Evolutionary conservation across 805 yeast genomes (phyloP), one percentile per base, ranked within the genome.

Genomic region (Yarrowia osloensis): DNA sequence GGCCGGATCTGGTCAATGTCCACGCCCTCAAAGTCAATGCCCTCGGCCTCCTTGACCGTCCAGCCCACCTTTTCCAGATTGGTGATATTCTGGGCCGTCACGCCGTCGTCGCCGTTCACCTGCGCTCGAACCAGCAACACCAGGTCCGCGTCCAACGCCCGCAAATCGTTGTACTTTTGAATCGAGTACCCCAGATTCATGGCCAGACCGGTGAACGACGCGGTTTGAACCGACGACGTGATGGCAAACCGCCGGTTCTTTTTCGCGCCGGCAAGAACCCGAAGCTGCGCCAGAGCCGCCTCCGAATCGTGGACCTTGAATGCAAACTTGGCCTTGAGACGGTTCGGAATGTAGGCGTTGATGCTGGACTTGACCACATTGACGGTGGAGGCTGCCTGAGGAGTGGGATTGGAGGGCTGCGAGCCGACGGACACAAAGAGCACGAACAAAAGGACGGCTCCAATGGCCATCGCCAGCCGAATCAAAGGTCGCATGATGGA

Each of bases 31-130:
- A 72, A 71, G n/a, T 71, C 73, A 11, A 72, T 65, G 13, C 71
- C 74, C 35, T 68, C 66, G 22, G 70, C 71, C 28, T 68, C 68
- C 70, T 68, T 57, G 35, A 72, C 68, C 22, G 49, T 68, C 74
- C 74, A 72, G 12, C 74, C 74, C 4, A 70, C 71, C n/a, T 68
- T 66, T 42, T 70, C 70, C 17, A 72, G 66, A 5, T 70, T 44
- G 7, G 73, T 68, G 46, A 71, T 72, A 26, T 72, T 71, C 57
- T 70, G 69, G 8, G 69, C 67, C 8, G 72, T 70, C 15, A 72
- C 73, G 2, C 73, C 74, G 13, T 72, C 73, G 31, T 70, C 71
- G 4, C 73, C 74, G 31, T 72, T 70, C 13, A 70, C 69, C 44
- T 61, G 66, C 8, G 52, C 54, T 13, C 74, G 70, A 31, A 72